Conservation (phyloP, 2,329 filamentous ascomycete species). For the Aspergillus aculeatinus region DNA sequence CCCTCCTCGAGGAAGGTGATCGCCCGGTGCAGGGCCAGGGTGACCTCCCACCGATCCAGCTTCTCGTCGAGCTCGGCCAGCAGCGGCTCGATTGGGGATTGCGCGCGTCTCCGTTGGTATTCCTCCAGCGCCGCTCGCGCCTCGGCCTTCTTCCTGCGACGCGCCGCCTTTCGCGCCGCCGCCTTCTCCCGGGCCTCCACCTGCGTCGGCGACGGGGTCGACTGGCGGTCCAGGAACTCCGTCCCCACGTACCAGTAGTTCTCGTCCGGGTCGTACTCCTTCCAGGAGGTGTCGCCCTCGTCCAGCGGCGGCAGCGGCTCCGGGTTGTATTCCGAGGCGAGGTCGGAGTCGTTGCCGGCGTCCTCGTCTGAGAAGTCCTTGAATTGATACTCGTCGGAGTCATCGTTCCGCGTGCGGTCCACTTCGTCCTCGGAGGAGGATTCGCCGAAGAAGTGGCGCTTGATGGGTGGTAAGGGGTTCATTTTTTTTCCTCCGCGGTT, state of each 20-base stretch:
- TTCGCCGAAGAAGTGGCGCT: too few species aligned
- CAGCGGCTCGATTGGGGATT: not conserved
- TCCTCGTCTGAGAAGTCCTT: too few species aligned
- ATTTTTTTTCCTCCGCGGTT: too few species aligned
- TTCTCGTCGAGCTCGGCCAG: not conserved
- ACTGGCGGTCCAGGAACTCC: too few species aligned
- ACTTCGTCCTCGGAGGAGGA: too few species aligned
- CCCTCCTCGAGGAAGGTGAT: conserved; percentile 1
- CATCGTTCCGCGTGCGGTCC: not conserved
- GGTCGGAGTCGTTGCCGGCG: too few species aligned
- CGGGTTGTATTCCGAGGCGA: too few species aligned
- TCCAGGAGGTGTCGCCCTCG: too few species aligned
- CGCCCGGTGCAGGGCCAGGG: not conserved
- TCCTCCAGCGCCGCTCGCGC: not conserved
- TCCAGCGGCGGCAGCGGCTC: too few species aligned
- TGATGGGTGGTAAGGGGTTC: too few species aligned
- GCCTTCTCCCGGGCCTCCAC: not conserved
- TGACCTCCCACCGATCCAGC: conserved; percentile 3
- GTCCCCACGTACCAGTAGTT: not conserved
- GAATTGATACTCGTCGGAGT: not conserved
- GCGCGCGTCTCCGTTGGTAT: not conserved
- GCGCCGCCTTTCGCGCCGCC: not conserved
- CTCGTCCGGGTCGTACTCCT: not conserved
- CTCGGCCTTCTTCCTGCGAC: not conserved
- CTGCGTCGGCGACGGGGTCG: not conserved